Percentiles rank a stretch among this genome's conserved stretches.
phyloP scores from a whole-genome alignment of 805 yeast species.

The Myxozyma sirexii region DNA sequence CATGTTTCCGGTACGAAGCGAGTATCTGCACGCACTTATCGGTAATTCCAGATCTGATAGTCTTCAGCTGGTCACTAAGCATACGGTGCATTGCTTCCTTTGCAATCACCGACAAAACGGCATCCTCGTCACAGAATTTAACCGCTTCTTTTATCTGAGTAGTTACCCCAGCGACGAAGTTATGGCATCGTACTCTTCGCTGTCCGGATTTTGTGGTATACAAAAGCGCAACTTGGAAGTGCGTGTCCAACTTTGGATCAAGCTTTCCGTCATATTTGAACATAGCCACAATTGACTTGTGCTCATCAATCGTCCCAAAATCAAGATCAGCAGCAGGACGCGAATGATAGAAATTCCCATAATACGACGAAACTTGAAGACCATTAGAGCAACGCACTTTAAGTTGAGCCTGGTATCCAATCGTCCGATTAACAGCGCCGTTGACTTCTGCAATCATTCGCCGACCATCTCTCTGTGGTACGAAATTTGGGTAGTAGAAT shows the following conservation, averaged over 20 bases:
- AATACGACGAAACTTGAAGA: slow-evolving; percentile 74
- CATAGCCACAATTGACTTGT: slow-evolving; percentile 69
- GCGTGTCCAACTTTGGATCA: slow-evolving; percentile 71
- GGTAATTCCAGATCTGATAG: slow-evolving; percentile 56
- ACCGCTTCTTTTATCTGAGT: slow-evolving; percentile 73
- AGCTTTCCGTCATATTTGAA: slow-evolving; percentile 77
- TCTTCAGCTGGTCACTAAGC: slow-evolving; percentile 43
- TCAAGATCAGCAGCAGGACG: slow-evolving; percentile 57
- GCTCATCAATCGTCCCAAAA: slow-evolving; percentile 65
- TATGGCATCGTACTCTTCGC: slow-evolving; percentile 84
- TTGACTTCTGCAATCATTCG: slow-evolving; percentile 57
- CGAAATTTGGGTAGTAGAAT: slow-evolving; percentile 67
- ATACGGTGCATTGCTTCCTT: slow-evolving; percentile 34
- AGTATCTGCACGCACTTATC: slow-evolving; percentile 58
- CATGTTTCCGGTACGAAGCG: slow-evolving; percentile 58
- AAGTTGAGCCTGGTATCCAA: slow-evolving; percentile 79
- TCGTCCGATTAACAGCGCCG: slow-evolving; percentile 48
- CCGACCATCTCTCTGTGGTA: slow-evolving; percentile 68
- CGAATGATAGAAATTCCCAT: slow-evolving; percentile 54
- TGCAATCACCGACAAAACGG: slow-evolving; percentile 56
- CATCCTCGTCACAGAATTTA: slow-evolving; percentile 77
- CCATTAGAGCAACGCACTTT: slow-evolving; percentile 89
- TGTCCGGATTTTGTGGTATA: slow-evolving; percentile 78
- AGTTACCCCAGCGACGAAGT: slow-evolving; percentile 78
- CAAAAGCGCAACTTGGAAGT: slow-evolving; percentile 86